Evolutionary conservation across 495 filamentous ascomycete genomes (phyloP), one percentile per base, ranked within the genome.

Genomic region (Lasiosphaeriaceae sp.): DNA sequence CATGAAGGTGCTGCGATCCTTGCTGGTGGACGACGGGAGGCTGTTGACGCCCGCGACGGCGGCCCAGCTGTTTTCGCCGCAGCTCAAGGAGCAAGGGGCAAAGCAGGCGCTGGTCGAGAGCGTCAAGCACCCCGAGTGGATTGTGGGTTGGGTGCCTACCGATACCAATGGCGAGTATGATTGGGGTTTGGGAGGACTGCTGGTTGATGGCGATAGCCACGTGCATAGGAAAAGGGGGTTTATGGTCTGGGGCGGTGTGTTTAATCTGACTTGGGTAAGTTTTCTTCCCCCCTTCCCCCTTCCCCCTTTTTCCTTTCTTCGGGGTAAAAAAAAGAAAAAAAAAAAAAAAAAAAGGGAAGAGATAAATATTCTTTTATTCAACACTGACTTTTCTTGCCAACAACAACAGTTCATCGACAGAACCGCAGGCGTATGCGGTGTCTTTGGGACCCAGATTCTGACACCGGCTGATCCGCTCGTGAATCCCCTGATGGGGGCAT

Each of bases 201-300:
- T 75, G 37, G 54, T 67, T 12, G 55, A 55, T 16, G 67, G 53
- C n/a, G 55, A 60, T 31, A 22, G 45, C 3, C 62, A 65, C 5
- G 52, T 20, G 49, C 50, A 67, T 21, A 59, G 71, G 50, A 66
- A 54, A 24, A 63, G 50, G 19, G 70, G 68, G 44, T 67, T 66
- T 23, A 7, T 74, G 52, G 63, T 67, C 59, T 75, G 74, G 71
- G 66, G 67, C 7, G 74, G 72, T 3, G 61, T 60, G 20, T 66
- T 60, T 49, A 75, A 72, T 41, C 11, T 63, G 39, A 37, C 14
- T 47, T 72, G 69, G 69, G 69, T 72, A 41, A 58, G 69, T 66
- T 12, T 26, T 7, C 35, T 19, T 29, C 29, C 14, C 21, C 34
- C 20, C n/a, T 41, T 46, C 2, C n/a, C 20, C 14, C 26, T 53